Conservation (phyloP, 257 asterid species). For the Jacaranda mimosifolia region DNA sequence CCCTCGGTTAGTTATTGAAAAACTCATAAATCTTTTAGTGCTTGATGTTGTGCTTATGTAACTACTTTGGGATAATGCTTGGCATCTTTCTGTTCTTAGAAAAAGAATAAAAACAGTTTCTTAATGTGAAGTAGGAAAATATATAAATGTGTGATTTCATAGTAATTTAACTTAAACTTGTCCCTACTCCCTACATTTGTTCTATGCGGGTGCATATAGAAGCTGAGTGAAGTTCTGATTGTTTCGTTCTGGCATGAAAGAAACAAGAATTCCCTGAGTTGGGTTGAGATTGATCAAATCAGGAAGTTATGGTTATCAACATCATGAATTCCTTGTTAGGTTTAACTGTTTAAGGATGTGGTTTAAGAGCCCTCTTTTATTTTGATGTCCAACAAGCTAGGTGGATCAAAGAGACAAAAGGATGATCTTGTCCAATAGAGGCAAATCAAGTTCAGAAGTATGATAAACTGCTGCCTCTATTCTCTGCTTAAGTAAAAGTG, state of each 20-base stretch:
- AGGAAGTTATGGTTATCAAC: not conserved
- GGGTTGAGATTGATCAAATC: not conserved
- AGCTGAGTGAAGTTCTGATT: not conserved
- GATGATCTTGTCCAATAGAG: not conserved
- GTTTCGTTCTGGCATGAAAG: not conserved
- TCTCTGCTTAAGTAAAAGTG: not conserved
- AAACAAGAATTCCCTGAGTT: not conserved
- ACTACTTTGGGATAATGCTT: not conserved
- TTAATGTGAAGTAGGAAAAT: conserved; percentile 7
- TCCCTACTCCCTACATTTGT: not conserved
- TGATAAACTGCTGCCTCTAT: not conserved
- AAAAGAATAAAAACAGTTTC: not conserved
- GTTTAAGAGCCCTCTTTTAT: conserved; percentile 3
- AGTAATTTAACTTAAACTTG: not conserved
- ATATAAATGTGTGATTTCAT: not conserved
- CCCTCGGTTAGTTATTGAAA: conserved; percentile 66
- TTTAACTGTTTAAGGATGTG: not conserved
- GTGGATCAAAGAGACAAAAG: not conserved
- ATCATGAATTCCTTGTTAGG: not conserved
- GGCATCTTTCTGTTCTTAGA: conserved; percentile 5
- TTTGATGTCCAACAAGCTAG: not conserved
- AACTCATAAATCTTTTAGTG: conserved; percentile 16
- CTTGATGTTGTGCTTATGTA: conserved; percentile 29
- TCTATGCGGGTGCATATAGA: not conserved
- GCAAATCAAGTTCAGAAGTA: not conserved